Evolutionary conservation across 2,329 filamentous ascomycete species (phyloP).

Genomic region (Verticillium alfalfae): DNA sequence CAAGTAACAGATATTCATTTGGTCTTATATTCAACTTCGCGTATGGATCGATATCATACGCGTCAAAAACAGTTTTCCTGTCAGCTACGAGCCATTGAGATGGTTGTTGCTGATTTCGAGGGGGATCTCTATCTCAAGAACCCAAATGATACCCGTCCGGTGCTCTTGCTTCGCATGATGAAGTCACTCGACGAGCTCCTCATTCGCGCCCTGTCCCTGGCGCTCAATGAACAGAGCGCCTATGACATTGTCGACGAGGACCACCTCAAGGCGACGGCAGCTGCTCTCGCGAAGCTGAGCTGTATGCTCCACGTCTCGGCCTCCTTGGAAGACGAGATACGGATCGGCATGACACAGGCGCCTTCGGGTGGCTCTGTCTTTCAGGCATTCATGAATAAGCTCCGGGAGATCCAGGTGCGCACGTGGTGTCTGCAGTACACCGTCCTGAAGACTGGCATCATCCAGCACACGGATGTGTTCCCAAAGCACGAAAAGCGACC

Average conservation of each 20-base stretch:
- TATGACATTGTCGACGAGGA: conserved; percentile 82
- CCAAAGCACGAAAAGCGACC: conserved; percentile 63
- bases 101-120: conserved; percentile 61
- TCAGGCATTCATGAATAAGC: conserved; percentile 56
- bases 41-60: conserved; percentile 78
- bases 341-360: conserved; percentile 64
- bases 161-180: conserved; percentile 68
- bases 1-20: conserved; percentile 78
- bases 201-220: conserved; percentile 62
- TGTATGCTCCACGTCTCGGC: conserved; percentile 74
- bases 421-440: conserved; percentile 85
- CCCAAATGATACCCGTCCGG: conserved; percentile 58
- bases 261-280: conserved; percentile 68
- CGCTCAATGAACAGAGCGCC: conserved; percentile 59
- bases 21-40: conserved; percentile 96
- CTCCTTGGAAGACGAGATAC: conserved; percentile 80
- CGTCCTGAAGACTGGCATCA: conserved; percentile 68
- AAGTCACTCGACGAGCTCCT: conserved; percentile 75
- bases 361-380: conserved; percentile 53
- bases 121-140: conserved; percentile 58
- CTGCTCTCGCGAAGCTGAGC: conserved; percentile 64
- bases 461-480: conserved; percentile 60
- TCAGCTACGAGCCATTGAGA: conserved; percentile 77
- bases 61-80: conserved; percentile 89
- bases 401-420: conserved; percentile 83